These are phyloP conservation scores for Cronartium quercuum DNA, from an alignment of 1,284 basidiomycete genomes.

Conservation along the genomic window DNA sequence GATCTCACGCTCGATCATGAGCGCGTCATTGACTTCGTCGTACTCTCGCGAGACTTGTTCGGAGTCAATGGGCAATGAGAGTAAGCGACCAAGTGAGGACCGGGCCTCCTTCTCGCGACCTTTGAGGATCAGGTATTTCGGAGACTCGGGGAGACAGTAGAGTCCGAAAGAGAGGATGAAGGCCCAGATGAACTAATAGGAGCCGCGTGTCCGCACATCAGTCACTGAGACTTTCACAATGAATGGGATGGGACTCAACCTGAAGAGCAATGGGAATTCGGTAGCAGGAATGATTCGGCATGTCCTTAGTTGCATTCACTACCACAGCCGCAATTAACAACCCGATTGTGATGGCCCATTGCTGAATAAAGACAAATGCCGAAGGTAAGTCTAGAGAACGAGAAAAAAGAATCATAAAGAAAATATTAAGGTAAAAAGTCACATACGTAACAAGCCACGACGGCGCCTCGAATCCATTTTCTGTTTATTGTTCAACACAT, in stretches of 20 bases:
- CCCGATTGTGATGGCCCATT: slow-evolving; percentile 57
- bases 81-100: background rate
- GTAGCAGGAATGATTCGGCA: slow-evolving; percentile 41
- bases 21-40: slow-evolving; percentile 44
- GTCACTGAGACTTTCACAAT: background rate
- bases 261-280: slow-evolving; percentile 46
- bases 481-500: background rate
- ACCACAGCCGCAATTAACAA: slow-evolving; percentile 36
- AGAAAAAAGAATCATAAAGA: background rate
- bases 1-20: slow-evolving; percentile 47
- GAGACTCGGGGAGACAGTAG: background rate
- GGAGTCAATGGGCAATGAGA: background rate
- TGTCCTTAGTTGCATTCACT: slow-evolving; percentile 41
- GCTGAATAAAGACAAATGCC: slow-evolving; percentile 38
- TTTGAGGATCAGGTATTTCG: background rate
- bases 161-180: background rate
- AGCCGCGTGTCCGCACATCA: background rate
- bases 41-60: slow-evolving; percentile 45
- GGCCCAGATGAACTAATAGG: slow-evolving; percentile 20
- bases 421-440: slow-evolving; percentile 43
- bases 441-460: slow-evolving; percentile 48
- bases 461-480: slow-evolving; percentile 47
- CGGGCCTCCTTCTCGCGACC: background rate
- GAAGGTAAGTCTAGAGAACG: background rate
- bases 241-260: slow-evolving; percentile 10